Percentiles rank a stretch among this genome's conserved stretches.
These are phyloP conservation scores for Rubroshorea leprosula DNA, from an alignment of 345 rosid genomes.

Conservation along the genomic window DNA sequence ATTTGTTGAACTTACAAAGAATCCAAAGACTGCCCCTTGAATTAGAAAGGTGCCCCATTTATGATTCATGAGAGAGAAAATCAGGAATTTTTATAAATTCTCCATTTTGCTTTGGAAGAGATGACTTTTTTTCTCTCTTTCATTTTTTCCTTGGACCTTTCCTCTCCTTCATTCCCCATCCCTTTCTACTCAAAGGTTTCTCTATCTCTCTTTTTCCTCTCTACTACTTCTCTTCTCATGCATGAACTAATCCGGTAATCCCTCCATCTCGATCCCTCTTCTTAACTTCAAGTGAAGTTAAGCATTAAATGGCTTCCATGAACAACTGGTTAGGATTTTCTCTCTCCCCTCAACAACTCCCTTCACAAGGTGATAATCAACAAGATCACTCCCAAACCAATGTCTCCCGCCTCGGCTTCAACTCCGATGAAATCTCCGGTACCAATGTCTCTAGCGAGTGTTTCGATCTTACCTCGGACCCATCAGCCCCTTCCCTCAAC, in stretches of 20 bases:
- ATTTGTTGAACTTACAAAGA: background rate
- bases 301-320: slow-evolving; percentile 23
- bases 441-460: slow-evolving; percentile 42
- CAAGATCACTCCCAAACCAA: slow-evolving; percentile 31
- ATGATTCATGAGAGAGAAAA: slow-evolving; percentile 4
- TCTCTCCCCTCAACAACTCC: slow-evolving; percentile 53
- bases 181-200: slow-evolving; percentile 4
- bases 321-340: slow-evolving; percentile 85
- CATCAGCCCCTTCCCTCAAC: slow-evolving; percentile 35
- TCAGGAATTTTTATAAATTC: slow-evolving; percentile 26
- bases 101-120: slow-evolving; percentile 13
- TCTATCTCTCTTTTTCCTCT: background rate
- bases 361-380: no score
- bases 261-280: background rate
- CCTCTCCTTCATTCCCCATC: slow-evolving; percentile 18
- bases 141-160: slow-evolving; percentile 27
- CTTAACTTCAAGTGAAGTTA: background rate
- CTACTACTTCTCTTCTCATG: slow-evolving; percentile 15
- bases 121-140: slow-evolving; percentile 18
- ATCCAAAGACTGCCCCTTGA: slow-evolving; percentile 12
- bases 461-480: slow-evolving; percentile 39
- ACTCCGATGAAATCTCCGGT: slow-evolving; percentile 31
- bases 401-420: slow-evolving; percentile 23
- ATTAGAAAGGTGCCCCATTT: slow-evolving; percentile 11
- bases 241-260: slow-evolving; percentile 22